Evolutionary conservation across 177 flowering plant genomes (phyloP).

Genomic region (Telopea speciosissima): DNA sequence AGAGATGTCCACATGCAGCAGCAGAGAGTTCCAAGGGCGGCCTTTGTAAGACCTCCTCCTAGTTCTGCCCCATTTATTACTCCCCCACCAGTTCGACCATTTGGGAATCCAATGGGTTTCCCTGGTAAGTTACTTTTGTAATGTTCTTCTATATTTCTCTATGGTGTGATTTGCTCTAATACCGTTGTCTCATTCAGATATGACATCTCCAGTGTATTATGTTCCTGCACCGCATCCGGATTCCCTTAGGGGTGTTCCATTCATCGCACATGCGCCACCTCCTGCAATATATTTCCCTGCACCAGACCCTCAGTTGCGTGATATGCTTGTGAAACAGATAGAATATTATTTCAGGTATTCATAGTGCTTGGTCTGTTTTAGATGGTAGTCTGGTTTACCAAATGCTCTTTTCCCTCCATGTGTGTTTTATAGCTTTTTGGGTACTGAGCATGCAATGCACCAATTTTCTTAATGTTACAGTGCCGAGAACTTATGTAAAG

Average conservation of each 20-base stretch:
- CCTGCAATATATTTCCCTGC: slow-evolving; percentile 26
- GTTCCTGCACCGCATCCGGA: slow-evolving; percentile 38
- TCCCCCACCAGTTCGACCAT: slow-evolving; percentile 35
- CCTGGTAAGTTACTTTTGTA: slow-evolving; percentile 34
- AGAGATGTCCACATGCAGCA: slow-evolving; percentile 48
- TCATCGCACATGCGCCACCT: slow-evolving; percentile 27
- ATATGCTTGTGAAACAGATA: slow-evolving; percentile 42
- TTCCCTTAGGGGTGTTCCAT: slow-evolving; percentile 35
- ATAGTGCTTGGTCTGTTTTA: not conserved
- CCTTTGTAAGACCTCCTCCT: slow-evolving; percentile 33
- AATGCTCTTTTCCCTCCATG: not conserved
- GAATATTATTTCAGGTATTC: slow-evolving; percentile 79
- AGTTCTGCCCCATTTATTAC: slow-evolving; percentile 26
- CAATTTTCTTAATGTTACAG: slow-evolving; percentile 41
- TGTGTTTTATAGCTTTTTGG: slow-evolving; percentile 25
- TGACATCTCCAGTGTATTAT: slow-evolving; percentile 30
- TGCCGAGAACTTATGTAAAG: slow-evolving; percentile 55
- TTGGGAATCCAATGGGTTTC: slow-evolving; percentile 31
- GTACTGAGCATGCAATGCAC: slow-evolving; percentile 43
- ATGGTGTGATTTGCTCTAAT: slow-evolving; percentile 6
- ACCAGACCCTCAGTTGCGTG: slow-evolving; percentile 34
- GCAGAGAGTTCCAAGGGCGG: slow-evolving; percentile 46
- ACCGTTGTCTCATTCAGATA: slow-evolving; percentile 26
- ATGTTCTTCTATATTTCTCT: not conserved
- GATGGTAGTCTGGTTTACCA: too few species aligned